These are phyloP conservation scores for Allantophomopsis cytisporea DNA, from an alignment of 2,329 filamentous ascomycete genomes.

Conservation along the genomic window DNA sequence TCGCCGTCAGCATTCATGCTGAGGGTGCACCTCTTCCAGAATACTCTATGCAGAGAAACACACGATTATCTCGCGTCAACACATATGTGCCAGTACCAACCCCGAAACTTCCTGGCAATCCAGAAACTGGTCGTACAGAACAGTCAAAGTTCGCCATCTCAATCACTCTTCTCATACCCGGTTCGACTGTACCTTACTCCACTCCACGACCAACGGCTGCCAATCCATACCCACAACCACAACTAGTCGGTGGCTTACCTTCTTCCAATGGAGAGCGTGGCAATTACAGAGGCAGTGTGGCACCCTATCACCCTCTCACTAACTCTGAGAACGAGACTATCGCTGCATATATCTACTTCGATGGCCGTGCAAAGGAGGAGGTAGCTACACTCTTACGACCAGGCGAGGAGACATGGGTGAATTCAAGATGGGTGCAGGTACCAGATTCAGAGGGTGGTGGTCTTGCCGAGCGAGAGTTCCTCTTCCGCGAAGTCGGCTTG, in stretches of 20 bases:
- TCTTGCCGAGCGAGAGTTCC: slow-evolving; percentile 87
- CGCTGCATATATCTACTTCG: slow-evolving; percentile 97
- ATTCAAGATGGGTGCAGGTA: slow-evolving; percentile 93
- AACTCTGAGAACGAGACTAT: slow-evolving; percentile 93
- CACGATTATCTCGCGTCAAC: slow-evolving; percentile 81
- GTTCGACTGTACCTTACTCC: slow-evolving; percentile 83
- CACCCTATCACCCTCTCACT: slow-evolving; percentile 84
- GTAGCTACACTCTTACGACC: slow-evolving; percentile 85
- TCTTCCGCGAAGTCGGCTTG: slow-evolving; percentile 92
- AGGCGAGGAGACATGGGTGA: slow-evolving; percentile 98
- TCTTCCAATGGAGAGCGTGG: slow-evolving; percentile 35
- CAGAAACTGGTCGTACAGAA: slow-evolving; percentile 62
- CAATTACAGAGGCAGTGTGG: slow-evolving; percentile 43
- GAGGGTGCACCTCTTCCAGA: slow-evolving; percentile 73
- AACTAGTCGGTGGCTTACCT: slow-evolving; percentile 62
- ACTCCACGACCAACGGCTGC: slow-evolving; percentile 66
- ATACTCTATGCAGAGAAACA: slow-evolving; percentile 90
- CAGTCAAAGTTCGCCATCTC: slow-evolving; percentile 96
- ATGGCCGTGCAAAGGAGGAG: slow-evolving; percentile 88
- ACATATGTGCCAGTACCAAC: slow-evolving; percentile 94
- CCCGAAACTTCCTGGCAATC: slow-evolving; percentile 55
- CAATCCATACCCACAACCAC: slow-evolving; percentile 69
- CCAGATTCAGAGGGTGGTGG: slow-evolving; percentile 85
- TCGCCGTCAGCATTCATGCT: slow-evolving; percentile 92
- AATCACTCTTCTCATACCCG: slow-evolving; percentile 84